phyloP scores from a whole-genome alignment of 192 early-diverging fungal species.

The Backusella tuberculispora region DNA sequence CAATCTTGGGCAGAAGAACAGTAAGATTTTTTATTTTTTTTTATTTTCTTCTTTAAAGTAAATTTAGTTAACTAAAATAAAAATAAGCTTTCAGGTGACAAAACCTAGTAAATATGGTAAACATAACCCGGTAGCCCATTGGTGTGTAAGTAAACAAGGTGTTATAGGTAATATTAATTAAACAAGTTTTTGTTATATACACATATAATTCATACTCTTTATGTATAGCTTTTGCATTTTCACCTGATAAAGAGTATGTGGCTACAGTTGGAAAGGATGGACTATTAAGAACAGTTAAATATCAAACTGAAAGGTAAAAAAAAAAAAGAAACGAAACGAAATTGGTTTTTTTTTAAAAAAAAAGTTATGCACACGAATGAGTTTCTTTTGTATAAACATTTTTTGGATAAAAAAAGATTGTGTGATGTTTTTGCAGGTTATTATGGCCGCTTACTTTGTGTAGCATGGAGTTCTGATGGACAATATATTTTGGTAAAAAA shows the following conservation, averaged over 20 bases:
- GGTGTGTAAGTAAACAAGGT: constrained; percentile 71
- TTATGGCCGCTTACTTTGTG: constrained; percentile 86
- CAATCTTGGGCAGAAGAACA: constrained; percentile 31
- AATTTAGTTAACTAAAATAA: too few relatives aligned
- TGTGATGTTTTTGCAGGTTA: constrained; percentile 79
- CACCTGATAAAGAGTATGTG: constrained; percentile 82
- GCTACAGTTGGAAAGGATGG: constrained; percentile 85
- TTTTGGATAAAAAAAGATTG: constrained; percentile 44
- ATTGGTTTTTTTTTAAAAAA: not conserved
- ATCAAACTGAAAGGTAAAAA: constrained; percentile 31
- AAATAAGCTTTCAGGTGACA: constrained; percentile 54
- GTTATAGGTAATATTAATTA: constrained; percentile 67
- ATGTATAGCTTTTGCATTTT: constrained; percentile 73
- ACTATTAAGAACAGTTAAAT: constrained; percentile 76
- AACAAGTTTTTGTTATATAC: not conserved
- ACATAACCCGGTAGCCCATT: constrained; percentile 81
- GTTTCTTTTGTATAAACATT: not conserved
- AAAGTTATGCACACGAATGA: not conserved
- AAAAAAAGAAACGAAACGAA: constrained; percentile 56
- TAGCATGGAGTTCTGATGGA: constrained; percentile 89
- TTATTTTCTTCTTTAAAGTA: too few relatives aligned
- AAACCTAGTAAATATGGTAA: constrained; percentile 64
- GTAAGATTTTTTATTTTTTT: constrained; percentile 10
- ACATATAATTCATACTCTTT: constrained; percentile 13
- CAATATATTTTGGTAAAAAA: constrained; percentile 66